phyloP scores from a whole-genome alignment of 2,329 filamentous ascomycete genomes.

The Trichoderma atrobrunneum region DNA sequence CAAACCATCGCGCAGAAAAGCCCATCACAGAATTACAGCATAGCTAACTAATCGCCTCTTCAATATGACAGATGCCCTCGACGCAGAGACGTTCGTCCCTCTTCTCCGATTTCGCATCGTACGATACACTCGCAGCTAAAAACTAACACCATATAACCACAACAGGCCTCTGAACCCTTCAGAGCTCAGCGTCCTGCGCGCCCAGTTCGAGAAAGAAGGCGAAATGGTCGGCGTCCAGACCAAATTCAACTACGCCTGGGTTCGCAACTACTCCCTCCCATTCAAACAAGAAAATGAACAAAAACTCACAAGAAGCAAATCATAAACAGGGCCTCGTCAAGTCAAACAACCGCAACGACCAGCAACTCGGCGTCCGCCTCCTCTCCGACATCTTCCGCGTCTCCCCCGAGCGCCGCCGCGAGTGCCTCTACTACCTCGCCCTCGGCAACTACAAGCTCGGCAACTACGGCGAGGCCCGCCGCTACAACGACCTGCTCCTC shows the following conservation, averaged over 20 bases:
- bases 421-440: slow-evolving; percentile 97
- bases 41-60: not conserved
- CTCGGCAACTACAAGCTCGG: slow-evolving; percentile 97
- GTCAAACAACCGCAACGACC: slow-evolving; percentile 76
- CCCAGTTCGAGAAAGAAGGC: slow-evolving; percentile 96
- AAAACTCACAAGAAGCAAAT: not conserved
- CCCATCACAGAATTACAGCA: not conserved
- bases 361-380: slow-evolving; percentile 90
- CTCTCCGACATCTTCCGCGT: slow-evolving; percentile 96
- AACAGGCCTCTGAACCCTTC: slow-evolving; percentile 80
- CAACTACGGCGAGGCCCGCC: slow-evolving; percentile 90
- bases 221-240: slow-evolving; percentile 96
- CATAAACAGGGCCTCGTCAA: slow-evolving; percentile 81
- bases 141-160: not conserved
- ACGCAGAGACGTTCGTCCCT: slow-evolving; percentile 79
- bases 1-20: slow-evolving; percentile 3
- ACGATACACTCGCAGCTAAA: not conserved
- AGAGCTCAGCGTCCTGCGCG: slow-evolving; percentile 86
- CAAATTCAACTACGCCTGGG: slow-evolving; percentile 99
- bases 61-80: slow-evolving; percentile 73
- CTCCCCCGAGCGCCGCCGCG: slow-evolving; percentile 86
- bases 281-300: not conserved
- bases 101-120: not conserved
- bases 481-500: slow-evolving; percentile 90
- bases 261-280: slow-evolving; percentile 41